Conservation (phyloP, 352 stramenopile genomes). For the Blastocystis sp. region DNA sequence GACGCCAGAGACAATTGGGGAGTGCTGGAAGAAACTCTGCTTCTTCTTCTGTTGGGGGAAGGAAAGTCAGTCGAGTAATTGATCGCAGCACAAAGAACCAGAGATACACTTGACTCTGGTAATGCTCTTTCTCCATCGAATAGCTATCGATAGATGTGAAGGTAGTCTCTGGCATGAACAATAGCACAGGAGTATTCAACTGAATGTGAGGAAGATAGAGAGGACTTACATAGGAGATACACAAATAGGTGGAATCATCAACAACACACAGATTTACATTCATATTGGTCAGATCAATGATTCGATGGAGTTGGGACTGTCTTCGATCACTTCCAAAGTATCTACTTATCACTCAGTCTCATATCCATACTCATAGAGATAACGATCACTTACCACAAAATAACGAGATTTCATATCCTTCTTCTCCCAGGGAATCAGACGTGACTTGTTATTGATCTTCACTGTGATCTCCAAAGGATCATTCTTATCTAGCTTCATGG, state of each 20-base stretch:
- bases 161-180: neutral
- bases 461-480: neutral
- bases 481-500: neutral
- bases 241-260: neutral
- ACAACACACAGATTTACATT: neutral
- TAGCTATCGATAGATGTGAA: slow-evolving; percentile 24
- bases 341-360: neutral
- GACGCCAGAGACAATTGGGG: neutral
- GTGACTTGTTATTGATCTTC: neutral
- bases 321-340: slow-evolving; percentile 1
- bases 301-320: neutral
- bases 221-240: slow-evolving; percentile 6
- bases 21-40: neutral
- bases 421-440: neutral
- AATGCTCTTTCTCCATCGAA: slow-evolving; percentile 15
- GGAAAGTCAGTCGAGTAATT: slow-evolving; percentile 11
- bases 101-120: slow-evolving; percentile 2
- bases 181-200: slow-evolving; percentile 19
- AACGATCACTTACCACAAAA: slow-evolving; percentile 46
- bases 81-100: slow-evolving; percentile 48
- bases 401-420: slow-evolving; percentile 8
- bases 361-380: slow-evolving; percentile 20
- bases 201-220: neutral
- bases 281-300: slow-evolving; percentile 42
- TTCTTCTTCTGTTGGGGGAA: slow-evolving; percentile 18